phyloP scores from a whole-genome alignment of 345 rosid species.

The Brassica cretica region DNA sequence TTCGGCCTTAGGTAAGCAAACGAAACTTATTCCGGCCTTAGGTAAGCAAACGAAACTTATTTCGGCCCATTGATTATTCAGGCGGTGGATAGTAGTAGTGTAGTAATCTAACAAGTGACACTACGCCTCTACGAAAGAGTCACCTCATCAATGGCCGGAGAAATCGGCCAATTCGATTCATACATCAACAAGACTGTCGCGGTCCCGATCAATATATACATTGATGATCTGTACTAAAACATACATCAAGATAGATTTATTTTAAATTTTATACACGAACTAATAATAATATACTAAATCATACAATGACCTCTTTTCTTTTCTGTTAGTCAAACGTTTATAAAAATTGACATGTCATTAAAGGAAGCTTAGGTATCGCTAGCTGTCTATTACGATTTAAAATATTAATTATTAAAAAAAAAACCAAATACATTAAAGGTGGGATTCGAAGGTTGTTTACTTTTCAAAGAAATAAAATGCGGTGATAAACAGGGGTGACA shows the following conservation, averaged over 20 bases:
- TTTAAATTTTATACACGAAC: too few relatives aligned
- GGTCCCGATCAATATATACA: too few relatives aligned
- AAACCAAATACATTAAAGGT: too few relatives aligned
- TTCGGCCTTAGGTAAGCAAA: not conserved
- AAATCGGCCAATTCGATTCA: too few relatives aligned
- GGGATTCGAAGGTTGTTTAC: not conserved
- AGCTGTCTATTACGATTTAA: not conserved
- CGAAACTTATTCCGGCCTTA: not conserved
- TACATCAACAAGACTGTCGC: too few relatives aligned
- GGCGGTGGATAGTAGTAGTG: not conserved
- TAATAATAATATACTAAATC: too few relatives aligned
- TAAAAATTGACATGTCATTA: too few relatives aligned
- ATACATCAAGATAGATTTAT: too few relatives aligned
- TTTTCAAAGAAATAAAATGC: conserved; percentile 14
- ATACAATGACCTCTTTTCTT: too few relatives aligned
- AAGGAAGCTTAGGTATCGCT: not conserved
- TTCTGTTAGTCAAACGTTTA: too few relatives aligned
- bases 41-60: not conserved
- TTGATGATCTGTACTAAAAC: too few relatives aligned
- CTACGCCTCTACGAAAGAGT: not conserved
- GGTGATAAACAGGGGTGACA: not conserved
- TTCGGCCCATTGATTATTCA: not conserved
- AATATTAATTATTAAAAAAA: too few relatives aligned
- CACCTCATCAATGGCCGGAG: not conserved
- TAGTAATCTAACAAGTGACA: conserved; percentile 2